Percentiles rank a stretch among this genome's conserved stretches.
phyloP scores from a whole-genome alignment of 306 rosid genomes.

The Fragaria vesca region DNA sequence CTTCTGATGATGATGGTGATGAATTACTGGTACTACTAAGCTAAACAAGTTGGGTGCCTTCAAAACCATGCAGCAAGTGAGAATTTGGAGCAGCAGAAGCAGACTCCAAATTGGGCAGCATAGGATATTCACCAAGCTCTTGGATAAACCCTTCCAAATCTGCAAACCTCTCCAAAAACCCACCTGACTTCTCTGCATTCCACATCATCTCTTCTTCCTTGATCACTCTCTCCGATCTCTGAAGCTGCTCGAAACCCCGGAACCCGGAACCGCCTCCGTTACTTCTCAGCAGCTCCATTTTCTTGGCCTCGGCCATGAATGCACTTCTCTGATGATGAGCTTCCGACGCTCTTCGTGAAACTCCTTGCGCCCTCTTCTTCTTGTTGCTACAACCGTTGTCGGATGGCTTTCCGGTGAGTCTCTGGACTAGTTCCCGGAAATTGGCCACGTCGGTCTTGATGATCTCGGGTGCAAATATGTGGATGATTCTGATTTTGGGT shows the following conservation, averaged over 20 bases:
- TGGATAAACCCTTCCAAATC: slow-evolving; percentile 77
- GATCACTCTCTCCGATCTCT: slow-evolving; percentile 31
- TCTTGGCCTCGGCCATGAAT: slow-evolving; percentile 20
- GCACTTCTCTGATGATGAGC: slow-evolving; percentile 10
- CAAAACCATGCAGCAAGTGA: slow-evolving; percentile 57
- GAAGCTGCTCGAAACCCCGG: slow-evolving; percentile 30
- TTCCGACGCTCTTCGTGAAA: not conserved
- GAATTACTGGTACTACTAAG: not conserved
- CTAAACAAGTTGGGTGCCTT: slow-evolving; percentile 44
- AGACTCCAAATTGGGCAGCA: slow-evolving; percentile 45
- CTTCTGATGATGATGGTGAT: not conserved
- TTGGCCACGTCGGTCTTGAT: slow-evolving; percentile 82
- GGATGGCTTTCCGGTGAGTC: slow-evolving; percentile 74
- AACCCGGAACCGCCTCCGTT: slow-evolving; percentile 5
- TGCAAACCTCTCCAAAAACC: slow-evolving; percentile 57
- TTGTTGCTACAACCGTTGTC: slow-evolving; percentile 22
- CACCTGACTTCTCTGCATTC: slow-evolving; percentile 44
- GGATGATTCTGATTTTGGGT: slow-evolving; percentile 85
- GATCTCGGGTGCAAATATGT: slow-evolving; percentile 84
- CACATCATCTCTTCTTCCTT: slow-evolving; percentile 45
- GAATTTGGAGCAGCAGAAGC: not conserved
- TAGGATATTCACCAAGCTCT: slow-evolving; percentile 57
- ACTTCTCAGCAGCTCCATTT: slow-evolving; percentile 25
- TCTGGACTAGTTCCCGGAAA: slow-evolving; percentile 79
- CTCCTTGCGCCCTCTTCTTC: slow-evolving; percentile 14